These are phyloP conservation scores for Gyrodon lividus DNA, from an alignment of 768 basidiomycete genomes.

Conservation along the genomic window DNA sequence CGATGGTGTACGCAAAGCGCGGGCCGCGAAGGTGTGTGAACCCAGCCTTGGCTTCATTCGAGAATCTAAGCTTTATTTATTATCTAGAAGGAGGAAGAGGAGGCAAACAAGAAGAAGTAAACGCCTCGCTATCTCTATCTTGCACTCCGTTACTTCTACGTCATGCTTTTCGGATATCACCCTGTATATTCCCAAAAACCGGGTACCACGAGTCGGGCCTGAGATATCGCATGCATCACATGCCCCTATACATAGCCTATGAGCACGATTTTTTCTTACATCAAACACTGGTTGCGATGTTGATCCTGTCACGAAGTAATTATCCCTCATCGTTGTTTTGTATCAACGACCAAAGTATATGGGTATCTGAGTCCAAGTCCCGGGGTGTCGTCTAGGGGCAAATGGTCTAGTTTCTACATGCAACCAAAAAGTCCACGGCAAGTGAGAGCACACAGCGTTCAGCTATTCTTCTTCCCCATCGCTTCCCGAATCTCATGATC, in stretches of 20 bases:
- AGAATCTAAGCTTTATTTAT: conserved; percentile 15
- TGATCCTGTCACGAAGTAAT: conserved; percentile 11
- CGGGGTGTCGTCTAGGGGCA: too few relatives aligned
- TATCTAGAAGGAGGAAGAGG: conserved; percentile 83
- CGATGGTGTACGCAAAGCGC: conserved; percentile 85
- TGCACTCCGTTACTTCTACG: conserved; percentile 22
- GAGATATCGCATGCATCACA: conserved; percentile 35
- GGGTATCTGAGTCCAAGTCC: too few relatives aligned
- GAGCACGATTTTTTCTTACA: conserved; percentile 11
- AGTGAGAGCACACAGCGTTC: not conserved
- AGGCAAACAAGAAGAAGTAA: conserved; percentile 90
- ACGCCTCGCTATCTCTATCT: conserved; percentile 19
- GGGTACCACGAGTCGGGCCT: conserved; percentile 21
- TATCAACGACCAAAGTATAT: not conserved
- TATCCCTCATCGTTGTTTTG: not conserved
- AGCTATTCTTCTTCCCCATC: conserved; percentile 45
- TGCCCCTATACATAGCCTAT: conserved; percentile 33
- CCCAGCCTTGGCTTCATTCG: not conserved
- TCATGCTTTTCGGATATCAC: conserved; percentile 20
- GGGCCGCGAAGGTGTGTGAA: conserved; percentile 74
- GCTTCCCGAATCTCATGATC: conserved; percentile 68
- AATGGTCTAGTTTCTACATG: not conserved
- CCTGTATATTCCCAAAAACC: conserved; percentile 39
- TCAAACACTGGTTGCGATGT: conserved; percentile 18
- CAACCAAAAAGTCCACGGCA: not conserved